Evolutionary conservation across 1,139 yeast species (phyloP).

Genomic region (Kodamaea sp.): DNA sequence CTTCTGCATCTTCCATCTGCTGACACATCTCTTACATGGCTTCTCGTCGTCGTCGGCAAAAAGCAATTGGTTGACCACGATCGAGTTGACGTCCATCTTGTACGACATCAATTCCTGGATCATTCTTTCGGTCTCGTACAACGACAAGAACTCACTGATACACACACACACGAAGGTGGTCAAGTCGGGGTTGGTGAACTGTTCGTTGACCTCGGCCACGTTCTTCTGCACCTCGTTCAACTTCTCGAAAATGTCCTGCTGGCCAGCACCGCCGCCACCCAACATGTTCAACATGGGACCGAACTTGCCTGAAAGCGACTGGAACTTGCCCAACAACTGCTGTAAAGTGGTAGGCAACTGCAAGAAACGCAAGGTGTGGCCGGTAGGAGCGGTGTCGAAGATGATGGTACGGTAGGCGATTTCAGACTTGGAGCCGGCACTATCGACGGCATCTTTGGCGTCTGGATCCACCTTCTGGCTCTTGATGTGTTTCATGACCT

Average conservation of each 20-base stretch:
- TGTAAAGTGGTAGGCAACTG: slow-evolving; percentile 92
- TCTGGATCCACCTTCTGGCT: slow-evolving; percentile 51
- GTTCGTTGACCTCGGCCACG: slow-evolving; percentile 87
- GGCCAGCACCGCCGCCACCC: slow-evolving; percentile 64
- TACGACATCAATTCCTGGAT: slow-evolving; percentile 93
- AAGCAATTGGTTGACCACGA: slow-evolving; percentile 89
- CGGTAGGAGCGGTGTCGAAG: slow-evolving; percentile 98
- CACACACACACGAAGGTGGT: slow-evolving; percentile 97
- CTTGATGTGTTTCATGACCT: slow-evolving; percentile 93
- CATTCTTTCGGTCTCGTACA: slow-evolving; percentile 96
- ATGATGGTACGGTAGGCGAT: slow-evolving; percentile 79
- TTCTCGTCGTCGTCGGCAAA: slow-evolving; percentile 75
- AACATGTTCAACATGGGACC: slow-evolving; percentile 88
- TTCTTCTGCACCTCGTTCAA: slow-evolving; percentile 80
- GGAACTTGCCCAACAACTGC: slow-evolving; percentile 80
- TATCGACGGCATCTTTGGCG: slow-evolving; percentile 26
- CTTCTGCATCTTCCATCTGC: slow-evolving; percentile 95
- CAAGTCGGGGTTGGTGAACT: slow-evolving; percentile 92
- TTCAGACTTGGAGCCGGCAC: slow-evolving; percentile 33
- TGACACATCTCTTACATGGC: slow-evolving; percentile 81
- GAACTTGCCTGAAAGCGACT: slow-evolving; percentile 79
- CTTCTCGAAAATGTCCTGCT: slow-evolving; percentile 79
- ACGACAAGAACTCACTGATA: slow-evolving; percentile 90
- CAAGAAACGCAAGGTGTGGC: slow-evolving; percentile 91
- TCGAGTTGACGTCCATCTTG: slow-evolving; percentile 94